Evolutionary conservation across 805 yeast species (phyloP).

Genomic region (Nakazawaea molendinolei): DNA sequence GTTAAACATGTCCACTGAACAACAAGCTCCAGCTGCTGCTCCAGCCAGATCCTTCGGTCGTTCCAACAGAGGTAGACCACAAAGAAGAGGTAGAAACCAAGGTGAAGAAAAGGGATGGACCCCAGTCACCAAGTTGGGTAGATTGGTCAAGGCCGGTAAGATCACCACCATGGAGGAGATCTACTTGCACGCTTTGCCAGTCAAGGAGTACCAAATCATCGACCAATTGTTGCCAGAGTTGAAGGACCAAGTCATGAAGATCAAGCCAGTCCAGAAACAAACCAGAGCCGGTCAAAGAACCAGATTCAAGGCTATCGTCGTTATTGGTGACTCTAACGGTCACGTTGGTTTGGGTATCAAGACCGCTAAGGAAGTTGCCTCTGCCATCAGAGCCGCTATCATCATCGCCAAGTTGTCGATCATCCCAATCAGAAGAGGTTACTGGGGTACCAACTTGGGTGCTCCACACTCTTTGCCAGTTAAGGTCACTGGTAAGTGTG

Average conservation of each 20-base stretch:
- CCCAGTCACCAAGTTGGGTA: slow-evolving; percentile 99
- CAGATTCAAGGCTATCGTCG: slow-evolving; percentile 99
- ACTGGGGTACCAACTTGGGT: slow-evolving; percentile 99
- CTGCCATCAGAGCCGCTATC: slow-evolving; percentile 99
- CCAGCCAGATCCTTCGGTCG: slow-evolving; percentile 48
- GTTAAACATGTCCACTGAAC: slow-evolving; percentile 36
- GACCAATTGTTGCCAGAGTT: slow-evolving; percentile 93
- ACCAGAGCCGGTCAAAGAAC: slow-evolving; percentile 99
- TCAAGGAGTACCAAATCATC: slow-evolving; percentile 98
- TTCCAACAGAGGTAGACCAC: slow-evolving; percentile 50
- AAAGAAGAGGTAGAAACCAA: slow-evolving; percentile 58
- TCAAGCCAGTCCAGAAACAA: slow-evolving; percentile 99
- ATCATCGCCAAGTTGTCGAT: slow-evolving; percentile 97
- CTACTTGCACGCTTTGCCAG: slow-evolving; percentile 98
- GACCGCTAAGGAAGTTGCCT: slow-evolving; percentile 99
- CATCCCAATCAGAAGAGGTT: slow-evolving; percentile 99
- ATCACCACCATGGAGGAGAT: slow-evolving; percentile 94
- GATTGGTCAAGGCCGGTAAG: slow-evolving; percentile 99
- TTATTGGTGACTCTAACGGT: slow-evolving; percentile 99
- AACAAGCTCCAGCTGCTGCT: slow-evolving; percentile 28
- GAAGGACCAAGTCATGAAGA: slow-evolving; percentile 99
- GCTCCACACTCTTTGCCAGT: slow-evolving; percentile 97
- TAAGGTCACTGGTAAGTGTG: slow-evolving; percentile 99
- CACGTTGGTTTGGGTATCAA: slow-evolving; percentile 99
- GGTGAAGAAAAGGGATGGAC: slow-evolving; percentile 98